Conservation (phyloP, 2,329 filamentous ascomycete genomes). For the Cladosporium sp. region DNA sequence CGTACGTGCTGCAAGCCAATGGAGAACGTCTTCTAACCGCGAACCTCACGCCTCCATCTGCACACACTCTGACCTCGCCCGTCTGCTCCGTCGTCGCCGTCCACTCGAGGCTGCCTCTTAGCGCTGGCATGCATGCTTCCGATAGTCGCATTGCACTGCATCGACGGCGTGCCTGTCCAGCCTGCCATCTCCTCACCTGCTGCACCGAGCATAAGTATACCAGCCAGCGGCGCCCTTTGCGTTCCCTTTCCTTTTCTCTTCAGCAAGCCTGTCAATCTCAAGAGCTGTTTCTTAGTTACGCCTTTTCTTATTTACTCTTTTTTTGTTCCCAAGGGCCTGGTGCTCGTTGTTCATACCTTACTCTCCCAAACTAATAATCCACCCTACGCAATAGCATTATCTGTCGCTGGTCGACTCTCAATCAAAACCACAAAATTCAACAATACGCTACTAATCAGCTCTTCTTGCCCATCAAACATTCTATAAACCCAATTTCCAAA, state of each 20-base stretch:
- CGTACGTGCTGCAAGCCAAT: neutral
- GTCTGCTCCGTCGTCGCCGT: neutral
- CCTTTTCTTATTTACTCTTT: constrained; percentile 37
- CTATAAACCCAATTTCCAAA: constrained; percentile 22
- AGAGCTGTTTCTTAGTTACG: constrained; percentile 48
- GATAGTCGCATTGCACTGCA: constrained; percentile 17
- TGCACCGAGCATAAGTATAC: constrained; percentile 8
- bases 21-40: neutral
- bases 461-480: constrained; percentile 44
- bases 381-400: constrained; percentile 31
- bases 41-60: constrained; percentile 12
- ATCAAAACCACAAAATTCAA: constrained; percentile 14
- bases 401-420: constrained; percentile 33
- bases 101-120: constrained; percentile 10
- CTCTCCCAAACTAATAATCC: constrained; percentile 19
- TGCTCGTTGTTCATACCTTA: constrained; percentile 30
- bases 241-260: constrained; percentile 34
- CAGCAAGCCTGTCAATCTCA: constrained; percentile 50
- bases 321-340: constrained; percentile 44
- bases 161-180: constrained; percentile 2
- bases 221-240: neutral
- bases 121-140: constrained; percentile 16
- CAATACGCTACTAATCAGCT: constrained; percentile 43
- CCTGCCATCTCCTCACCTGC: constrained; percentile 9
- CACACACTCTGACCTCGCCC: constrained; percentile 3